Percentiles rank a stretch among this genome's conserved stretches.
These are phyloP conservation scores for Epichloe coenophiala DNA, from an alignment of 2,329 filamentous ascomycete genomes.

Conservation along the genomic window DNA sequence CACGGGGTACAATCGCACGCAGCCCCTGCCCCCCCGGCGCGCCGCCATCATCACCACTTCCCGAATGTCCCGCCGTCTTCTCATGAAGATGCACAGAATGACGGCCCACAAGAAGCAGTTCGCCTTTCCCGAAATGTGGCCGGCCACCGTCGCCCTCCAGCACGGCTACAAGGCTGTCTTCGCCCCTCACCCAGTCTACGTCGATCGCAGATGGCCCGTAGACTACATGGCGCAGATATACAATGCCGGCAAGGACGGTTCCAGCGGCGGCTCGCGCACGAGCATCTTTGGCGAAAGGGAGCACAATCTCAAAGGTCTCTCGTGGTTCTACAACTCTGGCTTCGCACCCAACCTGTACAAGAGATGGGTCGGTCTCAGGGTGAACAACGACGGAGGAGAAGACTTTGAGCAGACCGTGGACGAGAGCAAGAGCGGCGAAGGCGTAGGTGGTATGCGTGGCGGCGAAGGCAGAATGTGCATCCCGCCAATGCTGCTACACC, in stretches of 20 bases:
- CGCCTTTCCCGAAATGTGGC: conserved; percentile 97
- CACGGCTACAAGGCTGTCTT: conserved; percentile 90
- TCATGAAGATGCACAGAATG: conserved; percentile 82
- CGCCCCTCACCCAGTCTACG: conserved; percentile 76
- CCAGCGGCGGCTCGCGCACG: conserved; percentile 57
- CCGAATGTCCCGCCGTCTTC: conserved; percentile 65
- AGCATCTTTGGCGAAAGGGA: conserved; percentile 73
- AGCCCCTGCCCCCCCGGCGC: conserved; percentile 53
- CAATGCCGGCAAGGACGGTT: conserved; percentile 66
- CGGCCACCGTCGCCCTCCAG: conserved; percentile 72
- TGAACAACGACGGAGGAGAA: conserved; percentile 67
- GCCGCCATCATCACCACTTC: conserved; percentile 82
- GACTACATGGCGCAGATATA: conserved; percentile 65
- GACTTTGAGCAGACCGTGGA: conserved; percentile 54
- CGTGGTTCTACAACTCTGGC: conserved; percentile 82
- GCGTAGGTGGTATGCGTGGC: conserved; percentile 41
- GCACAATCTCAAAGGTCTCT: conserved; percentile 75
- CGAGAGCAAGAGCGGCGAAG: conserved; percentile 33
- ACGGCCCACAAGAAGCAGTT: conserved; percentile 74
- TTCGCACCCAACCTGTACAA: conserved; percentile 74
- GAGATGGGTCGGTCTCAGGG: conserved; percentile 72
- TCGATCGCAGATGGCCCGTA: conserved; percentile 76
- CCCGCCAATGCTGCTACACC: conserved; percentile 79
- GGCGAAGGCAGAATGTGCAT: conserved; percentile 82
- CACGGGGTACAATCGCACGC: conserved; percentile 60